phyloP scores from a whole-genome alignment of 2,329 filamentous ascomycete genomes.

The Periconia sp. region DNA sequence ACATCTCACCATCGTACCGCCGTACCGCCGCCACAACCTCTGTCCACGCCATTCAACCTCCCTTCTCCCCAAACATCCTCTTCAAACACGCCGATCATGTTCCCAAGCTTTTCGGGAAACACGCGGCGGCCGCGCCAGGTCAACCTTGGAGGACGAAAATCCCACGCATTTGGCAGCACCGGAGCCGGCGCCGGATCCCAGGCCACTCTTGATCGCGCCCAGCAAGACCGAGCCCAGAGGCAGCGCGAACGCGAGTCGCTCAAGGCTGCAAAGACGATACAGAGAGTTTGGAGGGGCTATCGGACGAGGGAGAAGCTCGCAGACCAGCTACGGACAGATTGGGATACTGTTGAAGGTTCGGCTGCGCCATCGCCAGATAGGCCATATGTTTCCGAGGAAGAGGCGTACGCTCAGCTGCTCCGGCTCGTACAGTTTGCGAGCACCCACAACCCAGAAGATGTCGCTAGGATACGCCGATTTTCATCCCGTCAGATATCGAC shows the following conservation, averaged over 20 bases:
- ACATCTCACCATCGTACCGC: not conserved
- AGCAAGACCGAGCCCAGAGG: conserved; percentile 79
- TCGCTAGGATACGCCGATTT: conserved; percentile 44
- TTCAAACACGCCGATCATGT: conserved; percentile 60
- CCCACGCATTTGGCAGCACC: conserved; percentile 72
- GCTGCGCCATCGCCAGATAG: conserved; percentile 3
- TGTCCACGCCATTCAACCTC: not conserved
- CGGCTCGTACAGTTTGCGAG: conserved; percentile 49
- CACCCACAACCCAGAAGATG: conserved; percentile 40
- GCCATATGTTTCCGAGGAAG: conserved; percentile 42
- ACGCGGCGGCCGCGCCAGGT: conserved; percentile 86
- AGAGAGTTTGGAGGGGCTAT: conserved; percentile 82
- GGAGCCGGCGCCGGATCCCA: conserved; percentile 66
- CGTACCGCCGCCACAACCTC: no score
- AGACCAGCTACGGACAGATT: conserved; percentile 49
- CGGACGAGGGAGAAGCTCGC: conserved; percentile 61
- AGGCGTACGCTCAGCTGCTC: conserved; percentile 45
- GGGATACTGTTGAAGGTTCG: conserved; percentile 32
- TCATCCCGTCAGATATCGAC: conserved; percentile 41
- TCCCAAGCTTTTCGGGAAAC: conserved; percentile 86
- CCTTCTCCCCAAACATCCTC: not conserved
- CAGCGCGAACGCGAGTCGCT: conserved; percentile 79
- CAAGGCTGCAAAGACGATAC: conserved; percentile 72
- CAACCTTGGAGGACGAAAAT: conserved; percentile 83
- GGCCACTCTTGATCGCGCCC: conserved; percentile 79